These are phyloP conservation scores for Tuber calosporum DNA, from an alignment of 495 filamentous ascomycete species.

Conservation along the genomic window DNA sequence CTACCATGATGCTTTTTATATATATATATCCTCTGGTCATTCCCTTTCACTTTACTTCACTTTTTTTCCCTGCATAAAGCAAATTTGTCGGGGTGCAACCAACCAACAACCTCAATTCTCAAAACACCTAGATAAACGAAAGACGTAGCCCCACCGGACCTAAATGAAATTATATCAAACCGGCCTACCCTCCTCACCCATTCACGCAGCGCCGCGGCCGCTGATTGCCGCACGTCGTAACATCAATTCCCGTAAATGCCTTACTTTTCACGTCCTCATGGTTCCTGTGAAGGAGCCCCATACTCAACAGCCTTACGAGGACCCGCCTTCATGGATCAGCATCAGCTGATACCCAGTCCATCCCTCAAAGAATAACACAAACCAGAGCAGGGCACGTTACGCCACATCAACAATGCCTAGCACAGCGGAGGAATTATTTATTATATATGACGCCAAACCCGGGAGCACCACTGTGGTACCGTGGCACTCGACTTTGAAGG, in stretches of 20 bases:
- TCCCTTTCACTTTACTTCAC: neutral
- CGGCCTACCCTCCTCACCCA: neutral
- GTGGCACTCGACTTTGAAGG: neutral
- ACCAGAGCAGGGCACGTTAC: neutral
- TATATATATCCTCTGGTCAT: neutral
- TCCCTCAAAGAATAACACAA: neutral
- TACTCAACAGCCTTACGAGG: neutral
- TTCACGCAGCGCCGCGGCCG: neutral
- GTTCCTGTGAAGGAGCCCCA: constrained; percentile 5
- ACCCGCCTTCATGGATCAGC: neutral
- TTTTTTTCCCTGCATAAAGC: neutral
- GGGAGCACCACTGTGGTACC: neutral
- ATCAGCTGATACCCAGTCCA: neutral
- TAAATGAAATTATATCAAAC: neutral
- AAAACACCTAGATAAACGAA: constrained; percentile 6
- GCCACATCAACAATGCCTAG: neutral
- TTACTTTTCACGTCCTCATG: neutral
- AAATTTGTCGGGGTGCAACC: neutral
- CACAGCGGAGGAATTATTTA: neutral
- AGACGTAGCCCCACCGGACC: neutral
- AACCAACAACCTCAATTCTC: neutral
- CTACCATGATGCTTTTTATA: neutral
- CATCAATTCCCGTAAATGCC: neutral
- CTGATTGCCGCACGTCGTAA: neutral
- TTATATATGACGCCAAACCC: constrained; percentile 2